Evolutionary conservation across 306 rosid genomes (phyloP).

Genomic region (Prunus dulcis): DNA sequence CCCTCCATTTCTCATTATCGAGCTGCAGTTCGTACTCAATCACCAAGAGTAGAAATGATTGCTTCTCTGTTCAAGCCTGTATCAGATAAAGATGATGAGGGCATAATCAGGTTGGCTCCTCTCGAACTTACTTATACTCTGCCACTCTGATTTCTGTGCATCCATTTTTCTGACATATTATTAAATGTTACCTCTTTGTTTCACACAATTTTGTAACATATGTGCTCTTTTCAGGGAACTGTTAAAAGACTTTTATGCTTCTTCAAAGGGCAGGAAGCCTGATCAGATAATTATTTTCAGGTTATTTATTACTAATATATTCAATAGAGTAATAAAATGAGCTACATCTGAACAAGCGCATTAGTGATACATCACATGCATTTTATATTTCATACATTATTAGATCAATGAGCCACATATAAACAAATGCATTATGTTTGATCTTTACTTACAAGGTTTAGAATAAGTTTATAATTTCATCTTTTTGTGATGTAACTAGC

Average conservation of each 20-base stretch:
- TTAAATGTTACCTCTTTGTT: neutral
- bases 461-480: no score
- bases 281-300: constrained; percentile 85
- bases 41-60: constrained; percentile 72
- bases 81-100: constrained; percentile 56
- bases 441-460: no score
- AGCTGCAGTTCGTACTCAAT: constrained; percentile 74
- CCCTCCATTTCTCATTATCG: constrained; percentile 72
- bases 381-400: neutral
- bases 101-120: constrained; percentile 48
- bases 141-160: neutral
- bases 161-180: neutral
- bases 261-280: constrained; percentile 65
- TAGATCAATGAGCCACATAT: no score
- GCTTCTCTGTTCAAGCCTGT: constrained; percentile 63
- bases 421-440: no score
- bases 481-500: no score
- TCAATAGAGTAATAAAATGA: neutral
- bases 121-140: neutral
- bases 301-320: constrained; percentile 17
- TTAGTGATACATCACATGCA: no score
- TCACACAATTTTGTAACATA: neutral
- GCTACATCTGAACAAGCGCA: neutral
- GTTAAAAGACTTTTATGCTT: constrained; percentile 50
- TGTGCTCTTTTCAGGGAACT: constrained; percentile 54